Base-by-base conservation (phyloP, 1,284 basidiomycete species). In the Melampsora larici-populina region DNA sequence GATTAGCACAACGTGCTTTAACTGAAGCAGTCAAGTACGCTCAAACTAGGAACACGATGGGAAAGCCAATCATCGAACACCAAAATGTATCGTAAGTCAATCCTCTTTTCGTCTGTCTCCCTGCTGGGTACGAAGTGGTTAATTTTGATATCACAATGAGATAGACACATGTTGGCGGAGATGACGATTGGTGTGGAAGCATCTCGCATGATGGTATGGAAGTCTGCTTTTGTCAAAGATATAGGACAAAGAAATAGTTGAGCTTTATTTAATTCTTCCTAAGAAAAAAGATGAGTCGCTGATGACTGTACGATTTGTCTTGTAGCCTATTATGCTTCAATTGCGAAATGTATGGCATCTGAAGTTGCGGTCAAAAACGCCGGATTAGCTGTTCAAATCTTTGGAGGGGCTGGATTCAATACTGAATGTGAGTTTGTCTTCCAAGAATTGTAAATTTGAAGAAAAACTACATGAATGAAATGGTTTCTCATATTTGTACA, bases 31-130 rank as follows among this genome's bases (percentile, higher is more conserved):
- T 85, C 24, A 85, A 83, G 80, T 88, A 87, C 80, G 87, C 87
- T 7, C 86, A 87, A 79, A 85, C 86, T 65, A 84, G 86, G 75
- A 66, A 87, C 85, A 88, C 87, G 8, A 88, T 88, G 86, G 87
- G 87, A 31, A 84, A 85, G 74, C 82, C 85, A 2, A 88, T 88
- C 81, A 87, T 88, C 79, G 84, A 87, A 79, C 87, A 88, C 81
- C 87, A 87, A 80, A 87, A 86, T 33, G 84, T 87, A 33, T 58
- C 55, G 55, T 58, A n/a, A n/a, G 55, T 24, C 29, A 17, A 58
- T 15, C 15, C 15, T 87, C 33, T 86, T 85, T 6, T 87, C 87
- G 82, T 13, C 11, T 1, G 6, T 9, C 11, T 9, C 40, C 40
- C 40, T 43, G 5, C 1, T 6, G 13, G 5, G 11, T 43, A 43